Evolutionary conservation across 2,329 filamentous ascomycete species (phyloP), one percentile per base, ranked within the genome.

Genomic region (Talaromyces sp.): DNA sequence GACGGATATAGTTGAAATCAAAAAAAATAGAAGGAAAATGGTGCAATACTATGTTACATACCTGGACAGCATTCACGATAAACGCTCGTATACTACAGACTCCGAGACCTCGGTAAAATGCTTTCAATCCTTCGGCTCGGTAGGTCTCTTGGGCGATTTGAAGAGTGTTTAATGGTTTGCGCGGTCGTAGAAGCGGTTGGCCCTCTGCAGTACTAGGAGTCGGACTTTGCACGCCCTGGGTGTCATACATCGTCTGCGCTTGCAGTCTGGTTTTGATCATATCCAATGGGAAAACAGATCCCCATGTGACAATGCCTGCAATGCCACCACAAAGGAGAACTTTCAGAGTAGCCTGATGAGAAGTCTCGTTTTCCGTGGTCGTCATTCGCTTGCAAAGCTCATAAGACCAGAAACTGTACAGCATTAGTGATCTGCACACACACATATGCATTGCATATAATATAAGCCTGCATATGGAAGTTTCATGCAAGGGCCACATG

Each of bases 201-300:
- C 51, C 64, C 51, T 61, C 69, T 54, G 44, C 49, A 22, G 39
- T 14, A 62, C 58, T 14, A 58, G 54, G 47, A 54, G 22, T 37
- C 54, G n/a, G n/a, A n/a, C n/a, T 29, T 41, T 60, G 37, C 27
- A 36, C 17, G 4, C 20, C 42, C 8, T 22, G 27, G 17, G 20
- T 16, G 17, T 58, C 54, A 11, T 51, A 46, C 41, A 68, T 68
- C 3, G 70, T 73, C 72, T 94, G 90, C 1, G 87, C 87, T 71
- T 97, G 93, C n/a, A 97, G 82, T 48, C 91, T 80, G 2, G 93
- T 97, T 76, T 97, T 97, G 67, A 97, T 82, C 42, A 96, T 87
- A 71, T 97, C 93, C 14, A 97, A 75, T 0, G 93, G 93, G 62
- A 96, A 97, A 24, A 97, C 86, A 52, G 88, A 93, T 4, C 84